Percentiles rank a stretch among this genome's conserved stretches.
phyloP scores from a whole-genome alignment of 1,284 basidiomycete species.

The Ustilago bromivora region DNA sequence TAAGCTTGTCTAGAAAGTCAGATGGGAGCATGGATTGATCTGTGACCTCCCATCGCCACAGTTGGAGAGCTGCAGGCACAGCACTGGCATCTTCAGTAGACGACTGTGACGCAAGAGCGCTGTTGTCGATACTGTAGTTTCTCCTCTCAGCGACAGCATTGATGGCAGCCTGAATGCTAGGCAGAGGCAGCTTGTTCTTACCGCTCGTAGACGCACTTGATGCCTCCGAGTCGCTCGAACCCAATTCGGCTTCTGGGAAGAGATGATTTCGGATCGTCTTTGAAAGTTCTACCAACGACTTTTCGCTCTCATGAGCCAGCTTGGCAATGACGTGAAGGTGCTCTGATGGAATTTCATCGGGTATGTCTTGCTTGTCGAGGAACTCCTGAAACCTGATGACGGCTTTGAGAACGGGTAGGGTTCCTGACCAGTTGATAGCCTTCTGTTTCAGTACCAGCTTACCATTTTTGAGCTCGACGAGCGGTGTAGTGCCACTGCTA shows the following conservation, averaged over 20 bases:
- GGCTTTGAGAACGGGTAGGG: slow-evolving; percentile 78
- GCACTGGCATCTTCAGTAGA: slow-evolving; percentile 6
- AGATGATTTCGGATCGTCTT: slow-evolving; percentile 50
- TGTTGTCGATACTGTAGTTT: slow-evolving; percentile 61
- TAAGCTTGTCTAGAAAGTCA: slow-evolving; percentile 77
- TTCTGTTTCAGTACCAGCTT: slow-evolving; percentile 85
- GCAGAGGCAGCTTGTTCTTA: slow-evolving; percentile 40
- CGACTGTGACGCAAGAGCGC: slow-evolving; percentile 10
- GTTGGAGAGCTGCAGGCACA: slow-evolving; percentile 71
- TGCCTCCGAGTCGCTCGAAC: slow-evolving; percentile 34
- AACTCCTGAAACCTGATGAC: slow-evolving; percentile 58
- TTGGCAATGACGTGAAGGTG: slow-evolving; percentile 82
- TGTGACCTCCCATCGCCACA: slow-evolving; percentile 91
- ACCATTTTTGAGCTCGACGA: slow-evolving; percentile 73
- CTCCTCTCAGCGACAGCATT: slow-evolving; percentile 49
- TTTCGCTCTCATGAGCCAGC: slow-evolving; percentile 74
- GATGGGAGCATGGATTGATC: slow-evolving; percentile 79
- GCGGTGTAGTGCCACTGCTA: slow-evolving; percentile 21
- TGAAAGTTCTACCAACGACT: slow-evolving; percentile 53
- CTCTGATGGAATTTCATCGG: slow-evolving; percentile 76
- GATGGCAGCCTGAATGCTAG: slow-evolving; percentile 52
- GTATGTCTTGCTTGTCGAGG: slow-evolving; percentile 38
- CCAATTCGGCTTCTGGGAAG: slow-evolving; percentile 55
- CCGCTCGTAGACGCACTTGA: slow-evolving; percentile 15
- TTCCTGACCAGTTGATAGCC: slow-evolving; percentile 78